Base-by-base conservation (phyloP, 805 yeast species). In the Candida germanica region DNA sequence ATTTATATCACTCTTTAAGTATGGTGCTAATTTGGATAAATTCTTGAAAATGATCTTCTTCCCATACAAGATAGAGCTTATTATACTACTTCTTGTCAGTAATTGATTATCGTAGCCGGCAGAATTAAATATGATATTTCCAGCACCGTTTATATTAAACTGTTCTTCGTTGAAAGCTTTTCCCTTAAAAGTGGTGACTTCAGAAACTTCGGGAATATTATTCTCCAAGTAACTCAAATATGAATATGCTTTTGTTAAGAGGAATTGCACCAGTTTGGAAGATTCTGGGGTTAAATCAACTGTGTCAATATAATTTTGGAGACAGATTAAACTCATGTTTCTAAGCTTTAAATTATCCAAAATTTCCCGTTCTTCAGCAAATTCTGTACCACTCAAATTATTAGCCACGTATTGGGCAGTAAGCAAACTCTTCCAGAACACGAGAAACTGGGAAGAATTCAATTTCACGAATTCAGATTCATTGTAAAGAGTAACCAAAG, bases 361-460 rank as follows among this genome's bases (percentile, higher is more conserved):
- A 6, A 64, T 50, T 32, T 66, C 71, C 15, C 39, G 29, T 11
- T 45, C 48, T 40, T 59, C 59, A 5, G 36, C 42, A 11, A 42
- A 46, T 5, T 51, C 41, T 6, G 46, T 42, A 3, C 46, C 44
- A 28, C 44, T 34, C 26, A 51, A 27, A 6, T 46, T 38, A 4
- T 59, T 39, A 23, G 61, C 51, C 9, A 62, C 56, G 30, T 53
- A 64, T 33, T 67, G 73, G 1, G 72, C 64, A 3, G 73, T 67
- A 38, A 68, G 56, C 13, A 68, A 52, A 42, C 64, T 57, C 40
- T 68, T 68, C 73, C 73, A 68, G 30, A 66, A 67, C 5, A 68
- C 64, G 24, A 67, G 49, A 35, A 66, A 59, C 42, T 67, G 73
- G 1, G 73, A 66, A 0, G 71, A 63, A 42, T 67, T 67, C 43